Evolutionary conservation across 805 yeast species (phyloP).

Genomic region (Cyberlindnera mississippiensis): DNA sequence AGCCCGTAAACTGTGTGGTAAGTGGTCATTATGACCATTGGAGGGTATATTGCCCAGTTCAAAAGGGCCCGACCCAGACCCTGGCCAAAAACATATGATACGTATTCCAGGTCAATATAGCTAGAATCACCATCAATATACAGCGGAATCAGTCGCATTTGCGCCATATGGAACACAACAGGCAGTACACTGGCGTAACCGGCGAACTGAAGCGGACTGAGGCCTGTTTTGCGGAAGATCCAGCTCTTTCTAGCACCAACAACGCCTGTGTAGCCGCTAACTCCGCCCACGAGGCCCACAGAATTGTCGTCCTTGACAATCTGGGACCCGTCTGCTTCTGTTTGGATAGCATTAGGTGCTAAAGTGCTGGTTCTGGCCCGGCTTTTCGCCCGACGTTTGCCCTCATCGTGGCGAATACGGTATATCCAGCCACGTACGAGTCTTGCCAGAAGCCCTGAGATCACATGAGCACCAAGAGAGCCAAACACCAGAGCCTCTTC

Average conservation of each 20-base stretch:
- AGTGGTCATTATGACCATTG: slow-evolving; percentile 35
- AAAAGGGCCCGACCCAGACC: slow-evolving; percentile 25
- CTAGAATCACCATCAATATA: slow-evolving; percentile 62
- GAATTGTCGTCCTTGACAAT: slow-evolving; percentile 32
- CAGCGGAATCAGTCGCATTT: slow-evolving; percentile 48
- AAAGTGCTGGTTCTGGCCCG: too few species aligned
- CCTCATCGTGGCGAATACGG: slow-evolving; percentile 23
- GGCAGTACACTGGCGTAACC: slow-evolving; percentile 53
- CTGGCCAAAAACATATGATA: slow-evolving; percentile 38
- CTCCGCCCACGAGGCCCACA: slow-evolving; percentile 59
- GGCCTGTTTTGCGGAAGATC: slow-evolving; percentile 40
- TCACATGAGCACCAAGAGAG: slow-evolving; percentile 44
- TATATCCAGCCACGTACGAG: slow-evolving; percentile 32
- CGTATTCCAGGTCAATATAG: slow-evolving; percentile 47
- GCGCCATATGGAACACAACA: slow-evolving; percentile 42
- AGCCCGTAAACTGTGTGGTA: slow-evolving; percentile 58
- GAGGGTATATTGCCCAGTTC: slow-evolving; percentile 31
- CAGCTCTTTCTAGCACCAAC: slow-evolving; percentile 47
- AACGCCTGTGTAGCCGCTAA: slow-evolving; percentile 47
- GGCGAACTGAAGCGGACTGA: slow-evolving; percentile 54
- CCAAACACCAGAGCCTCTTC: slow-evolving; percentile 49
- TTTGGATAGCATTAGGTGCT: slow-evolving; percentile 10
- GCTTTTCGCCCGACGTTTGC: slow-evolving; percentile 2
- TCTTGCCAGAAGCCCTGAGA: slow-evolving; percentile 48
- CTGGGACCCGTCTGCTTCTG: slow-evolving; percentile 7